Percentiles rank a stretch among this genome's conserved stretches.
Evolutionary conservation across 345 rosid genomes (phyloP).

Genomic region (Toxicodendron radicans): DNA sequence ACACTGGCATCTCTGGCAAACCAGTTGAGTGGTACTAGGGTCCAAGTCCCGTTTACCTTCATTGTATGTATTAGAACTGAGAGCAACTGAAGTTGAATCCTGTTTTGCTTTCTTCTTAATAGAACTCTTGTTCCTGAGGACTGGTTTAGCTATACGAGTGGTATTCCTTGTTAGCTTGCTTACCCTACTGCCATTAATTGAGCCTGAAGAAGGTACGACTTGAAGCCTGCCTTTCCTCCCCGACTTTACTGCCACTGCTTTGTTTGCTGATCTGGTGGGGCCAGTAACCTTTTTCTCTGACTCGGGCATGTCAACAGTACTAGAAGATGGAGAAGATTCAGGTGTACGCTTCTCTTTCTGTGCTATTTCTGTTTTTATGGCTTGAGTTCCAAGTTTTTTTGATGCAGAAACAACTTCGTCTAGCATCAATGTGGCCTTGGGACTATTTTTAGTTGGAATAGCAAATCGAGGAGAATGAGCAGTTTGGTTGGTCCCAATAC

Average conservation of each 20-base stretch:
- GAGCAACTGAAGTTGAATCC: slow-evolving; percentile 21
- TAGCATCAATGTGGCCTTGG: slow-evolving; percentile 19
- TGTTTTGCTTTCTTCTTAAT: slow-evolving; percentile 57
- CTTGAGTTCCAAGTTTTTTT: slow-evolving; percentile 35
- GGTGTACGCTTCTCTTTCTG: slow-evolving; percentile 34
- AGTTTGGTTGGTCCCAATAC: slow-evolving; percentile 26
- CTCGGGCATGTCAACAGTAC: slow-evolving; percentile 32
- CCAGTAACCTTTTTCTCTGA: slow-evolving; percentile 25
- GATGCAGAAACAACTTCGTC: slow-evolving; percentile 31
- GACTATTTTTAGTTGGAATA: slow-evolving; percentile 26
- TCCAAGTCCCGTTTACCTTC: slow-evolving; percentile 32
- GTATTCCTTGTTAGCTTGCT: slow-evolving; percentile 49
- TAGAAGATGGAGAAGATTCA: slow-evolving; percentile 33
- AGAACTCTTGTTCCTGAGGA: slow-evolving; percentile 49
- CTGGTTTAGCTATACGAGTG: slow-evolving; percentile 56
- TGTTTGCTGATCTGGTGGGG: slow-evolving; percentile 39
- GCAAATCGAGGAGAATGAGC: slow-evolving; percentile 31
- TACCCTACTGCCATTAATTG: slow-evolving; percentile 35
- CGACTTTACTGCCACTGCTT: slow-evolving; percentile 32
- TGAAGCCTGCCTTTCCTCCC: slow-evolving; percentile 45
- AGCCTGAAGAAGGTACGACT: slow-evolving; percentile 36
- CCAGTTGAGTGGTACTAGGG: slow-evolving; percentile 42
- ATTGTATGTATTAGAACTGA: slow-evolving; percentile 24
- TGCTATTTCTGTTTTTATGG: slow-evolving; percentile 29
- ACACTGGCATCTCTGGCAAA: slow-evolving; percentile 88